Base-by-base conservation (phyloP, 2,329 filamentous ascomycete species). In the Rosellinia necatrix region DNA sequence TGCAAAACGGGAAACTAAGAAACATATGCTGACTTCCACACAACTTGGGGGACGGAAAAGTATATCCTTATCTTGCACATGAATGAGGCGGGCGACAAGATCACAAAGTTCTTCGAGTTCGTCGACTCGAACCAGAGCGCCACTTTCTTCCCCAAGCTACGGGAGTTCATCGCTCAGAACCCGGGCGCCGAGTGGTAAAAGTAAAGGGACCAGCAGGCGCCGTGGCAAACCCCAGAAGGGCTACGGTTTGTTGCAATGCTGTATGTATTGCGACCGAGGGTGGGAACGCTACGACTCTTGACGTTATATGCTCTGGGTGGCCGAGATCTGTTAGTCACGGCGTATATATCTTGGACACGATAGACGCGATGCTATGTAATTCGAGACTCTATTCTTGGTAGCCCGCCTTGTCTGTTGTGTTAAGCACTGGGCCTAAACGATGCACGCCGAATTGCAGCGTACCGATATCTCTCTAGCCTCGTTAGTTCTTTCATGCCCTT, bases 1-100 rank as follows among this genome's bases (percentile, higher is more conserved):
- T 25, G 4, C 6, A 6, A 40, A 12, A 40, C 4, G 32, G 8
- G 32, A 13, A n/a, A 10, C 4, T n/a, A 17, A n/a, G 9, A 32
- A 25, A 15, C 13, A 6, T n/a, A 44, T 32, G 30, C 46, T 55
- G 24, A 52, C 27, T n/a, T 29, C 19, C 38, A 10, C 2, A 29
- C n/a, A 7, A 17, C 32, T 4, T n/a, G n/a, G n/a, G n/a, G n/a
- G 3, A 13, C 21, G 13, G 29, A 21, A 43, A 34, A 52, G 60
- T 63, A 66, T 43, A 54, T 61, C 32, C 27, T 66, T 13, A 42
- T 62, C 19, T 37, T 66, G 29, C 27, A 65, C 56, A 61, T 65
- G 53, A 64, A 62, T 30, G 53, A 60, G 34, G 49, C 51, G 1
- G 62, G 60, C 25, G 59, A 62, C 37, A 64, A 61, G 52, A n/a